Base-by-base conservation (phyloP, 495 filamentous ascomycete species). In the Alectoria sarmentosa region DNA sequence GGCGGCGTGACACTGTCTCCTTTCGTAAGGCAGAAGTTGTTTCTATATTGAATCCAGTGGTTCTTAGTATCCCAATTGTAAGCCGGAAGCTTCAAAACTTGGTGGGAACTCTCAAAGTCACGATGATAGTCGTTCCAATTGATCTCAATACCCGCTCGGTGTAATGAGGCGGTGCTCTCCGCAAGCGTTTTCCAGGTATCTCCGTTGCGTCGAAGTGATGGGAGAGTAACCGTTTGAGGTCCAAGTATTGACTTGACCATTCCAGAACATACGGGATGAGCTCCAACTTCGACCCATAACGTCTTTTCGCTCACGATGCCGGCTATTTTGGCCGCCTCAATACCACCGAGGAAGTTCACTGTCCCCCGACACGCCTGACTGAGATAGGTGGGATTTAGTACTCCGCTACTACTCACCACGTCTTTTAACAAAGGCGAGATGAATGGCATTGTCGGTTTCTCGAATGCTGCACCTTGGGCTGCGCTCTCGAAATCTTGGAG, bases 61-160 rank as follows among this genome's bases (percentile, higher is more conserved):
- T 84, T 80, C 74, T 88, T 88, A 11, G 81, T 69, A 57, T 90
- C 86, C 67, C 83, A 91, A 3, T 77, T 78, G 66, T 91, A 91
- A 11, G 80, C 72, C 32, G 88, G 88, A 3, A 90, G 78, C 34
- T 82, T 73, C 1, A 90, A 68, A 17, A 88, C 74, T 26, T 34
- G 37, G 19, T 57, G 78, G 21, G 76, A 79, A 10, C 73, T 62
- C 17, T 69, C 61, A 69, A 85, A 88, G 67, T 87, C 82, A 14
- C 76, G 74, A 71, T 88, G 86, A 67, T 81, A 86, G 69, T 87
- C 87, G 59, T 78, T 81, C 83, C 83, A 90, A 70, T 83, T 2
- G 15, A 41, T 41, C 39, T 41, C 7, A 13, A 9, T 9, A 9
- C 39, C 74, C 62, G 88, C 72, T 39, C 80, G 78, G 30, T 84